These are phyloP conservation scores for Yamadazyma triangularis DNA, from an alignment of 1,139 yeast genomes.

Conservation along the genomic window DNA sequence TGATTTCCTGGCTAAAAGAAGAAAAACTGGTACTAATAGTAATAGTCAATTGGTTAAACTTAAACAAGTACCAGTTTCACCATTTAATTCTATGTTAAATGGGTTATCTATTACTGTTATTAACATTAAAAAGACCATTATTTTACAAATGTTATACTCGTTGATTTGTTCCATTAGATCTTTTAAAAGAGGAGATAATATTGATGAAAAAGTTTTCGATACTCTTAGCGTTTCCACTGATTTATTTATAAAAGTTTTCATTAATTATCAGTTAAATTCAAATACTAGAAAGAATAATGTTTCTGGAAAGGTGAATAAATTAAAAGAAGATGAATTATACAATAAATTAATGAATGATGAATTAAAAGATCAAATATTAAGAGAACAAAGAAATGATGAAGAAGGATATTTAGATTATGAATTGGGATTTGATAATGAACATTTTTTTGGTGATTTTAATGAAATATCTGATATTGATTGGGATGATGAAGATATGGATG, in stretches of 20 bases:
- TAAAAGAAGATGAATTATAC: slow-evolving; percentile 36
- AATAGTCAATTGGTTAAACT: slow-evolving; percentile 10
- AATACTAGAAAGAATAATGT: slow-evolving; percentile 7
- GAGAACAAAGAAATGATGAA: slow-evolving; percentile 24
- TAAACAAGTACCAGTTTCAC: slow-evolving; percentile 35
- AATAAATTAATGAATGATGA: slow-evolving; percentile 38
- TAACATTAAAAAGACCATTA: slow-evolving; percentile 40
- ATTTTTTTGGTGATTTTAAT: slow-evolving; percentile 9
- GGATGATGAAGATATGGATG: slow-evolving; percentile 50
- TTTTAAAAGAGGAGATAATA: slow-evolving; percentile 17
- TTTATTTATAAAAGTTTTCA: slow-evolving; percentile 35
- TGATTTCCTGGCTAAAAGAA: slow-evolving; percentile 41
- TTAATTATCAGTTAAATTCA: slow-evolving; percentile 28
- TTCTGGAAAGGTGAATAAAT: slow-evolving; percentile 14
- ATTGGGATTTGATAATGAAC: slow-evolving; percentile 7
- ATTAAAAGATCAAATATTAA: slow-evolving; percentile 34
- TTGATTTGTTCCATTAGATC: slow-evolving; percentile 38
- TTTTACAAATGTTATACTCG: slow-evolving; percentile 42
- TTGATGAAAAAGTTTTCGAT: slow-evolving; percentile 13
- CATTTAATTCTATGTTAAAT: slow-evolving; percentile 41
- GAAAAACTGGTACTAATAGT: slow-evolving; percentile 15
- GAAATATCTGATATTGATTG: slow-evolving; percentile 33
- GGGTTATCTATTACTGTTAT: slow-evolving; percentile 44
- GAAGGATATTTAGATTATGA: slow-evolving; percentile 20
- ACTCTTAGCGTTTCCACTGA: slow-evolving; percentile 29